Conservation (phyloP, 805 yeast species). For the Yamadazyma olivae region DNA sequence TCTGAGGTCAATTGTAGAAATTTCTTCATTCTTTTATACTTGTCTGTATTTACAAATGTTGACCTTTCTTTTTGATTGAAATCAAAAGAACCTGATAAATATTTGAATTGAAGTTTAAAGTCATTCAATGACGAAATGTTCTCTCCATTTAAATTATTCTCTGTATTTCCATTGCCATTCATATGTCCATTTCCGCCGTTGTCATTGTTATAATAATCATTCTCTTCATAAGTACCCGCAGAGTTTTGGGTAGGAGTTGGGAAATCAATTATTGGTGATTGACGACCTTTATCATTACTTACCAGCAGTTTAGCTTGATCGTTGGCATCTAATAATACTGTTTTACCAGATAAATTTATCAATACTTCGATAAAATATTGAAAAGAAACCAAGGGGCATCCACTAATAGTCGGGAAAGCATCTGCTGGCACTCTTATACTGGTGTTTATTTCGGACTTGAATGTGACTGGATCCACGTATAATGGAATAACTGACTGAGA, state of each 20-base stretch:
- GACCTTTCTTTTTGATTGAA: slow-evolving; percentile 30
- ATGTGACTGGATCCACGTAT: slow-evolving; percentile 66
- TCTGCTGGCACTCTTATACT: slow-evolving; percentile 76
- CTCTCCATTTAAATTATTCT: not conserved
- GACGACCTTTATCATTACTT: slow-evolving; percentile 10
- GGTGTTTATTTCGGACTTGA: slow-evolving; percentile 56
- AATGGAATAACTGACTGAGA: slow-evolving; percentile 75
- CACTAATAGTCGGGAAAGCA: slow-evolving; percentile 78
- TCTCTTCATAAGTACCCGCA: not conserved
- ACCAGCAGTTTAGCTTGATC: slow-evolving; percentile 9
- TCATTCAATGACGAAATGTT: slow-evolving; percentile 9
- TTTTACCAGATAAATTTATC: slow-evolving; percentile 72
- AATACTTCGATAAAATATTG: slow-evolving; percentile 83
- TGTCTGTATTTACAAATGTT: slow-evolving; percentile 73
- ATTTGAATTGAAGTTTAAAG: slow-evolving; percentile 25
- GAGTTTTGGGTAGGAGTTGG: not conserved
- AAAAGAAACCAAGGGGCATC: slow-evolving; percentile 69
- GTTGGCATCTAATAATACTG: slow-evolving; percentile 25
- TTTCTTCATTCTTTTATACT: slow-evolving; percentile 68
- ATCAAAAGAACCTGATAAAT: slow-evolving; percentile 14
- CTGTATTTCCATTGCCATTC: not conserved
- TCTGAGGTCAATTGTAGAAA: slow-evolving; percentile 81
- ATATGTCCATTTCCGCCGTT: not conserved
- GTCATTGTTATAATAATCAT: not conserved
- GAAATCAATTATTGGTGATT: slow-evolving; percentile 13